phyloP scores from a whole-genome alignment of 257 asterid species.

The Craterostigma plantagineum region DNA sequence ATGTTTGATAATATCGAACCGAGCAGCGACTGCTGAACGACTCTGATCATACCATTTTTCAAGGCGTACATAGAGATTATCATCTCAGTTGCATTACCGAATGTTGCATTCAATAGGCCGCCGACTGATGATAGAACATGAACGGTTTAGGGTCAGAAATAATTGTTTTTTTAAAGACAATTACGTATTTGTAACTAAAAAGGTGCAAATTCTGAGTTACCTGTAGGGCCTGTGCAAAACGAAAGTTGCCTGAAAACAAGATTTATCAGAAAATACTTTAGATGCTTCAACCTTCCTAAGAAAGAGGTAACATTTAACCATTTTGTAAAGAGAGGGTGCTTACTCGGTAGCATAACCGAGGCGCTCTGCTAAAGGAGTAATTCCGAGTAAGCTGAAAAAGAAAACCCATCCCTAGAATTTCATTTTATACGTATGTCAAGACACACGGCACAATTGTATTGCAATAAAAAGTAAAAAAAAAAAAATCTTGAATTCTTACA shows the following conservation, averaged over 20 bases:
- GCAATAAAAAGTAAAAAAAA: too few relatives aligned
- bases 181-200: too few relatives aligned
- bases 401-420: conserved; percentile 67
- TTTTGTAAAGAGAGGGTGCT: conserved; percentile 13
- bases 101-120: conserved; percentile 89
- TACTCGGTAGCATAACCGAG: conserved; percentile 92
- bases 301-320: conserved; percentile 4
- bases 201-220: not conserved
- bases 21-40: conserved; percentile 77
- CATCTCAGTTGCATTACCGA: conserved; percentile 98
- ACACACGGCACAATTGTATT: not conserved
- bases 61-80: conserved; percentile 80
- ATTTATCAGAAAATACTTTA: not conserved
- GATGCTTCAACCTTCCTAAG: not conserved
- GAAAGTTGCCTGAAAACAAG: conserved; percentile 7
- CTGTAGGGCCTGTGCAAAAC: conserved; percentile 5
- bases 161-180: too few relatives aligned
- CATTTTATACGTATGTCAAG: not conserved
- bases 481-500: conserved; percentile 26
- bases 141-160: too few relatives aligned
- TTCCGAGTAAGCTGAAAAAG: conserved; percentile 81
- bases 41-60: conserved; percentile 83
- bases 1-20: conserved; percentile 95
- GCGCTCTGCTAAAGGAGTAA: conserved; percentile 90
- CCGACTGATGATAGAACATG: conserved; percentile 40